Percentiles rank a stretch among this genome's conserved stretches.
Conservation (phyloP, 169 alveolate species). For the Plasmodium gaboni region DNA sequence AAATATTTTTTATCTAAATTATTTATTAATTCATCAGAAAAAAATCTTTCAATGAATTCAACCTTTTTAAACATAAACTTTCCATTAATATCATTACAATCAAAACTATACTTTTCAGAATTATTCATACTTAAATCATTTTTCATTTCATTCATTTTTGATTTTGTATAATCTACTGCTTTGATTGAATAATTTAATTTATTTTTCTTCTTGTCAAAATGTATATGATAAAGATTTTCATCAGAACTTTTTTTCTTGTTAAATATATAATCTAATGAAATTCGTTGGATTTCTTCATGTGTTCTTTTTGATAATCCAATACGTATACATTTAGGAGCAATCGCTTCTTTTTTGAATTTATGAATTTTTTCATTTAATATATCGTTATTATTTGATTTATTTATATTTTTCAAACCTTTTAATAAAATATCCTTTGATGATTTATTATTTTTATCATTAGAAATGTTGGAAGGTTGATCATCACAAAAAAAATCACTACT, state of each 20-base stretch:
- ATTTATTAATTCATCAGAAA: slow-evolving; percentile 52
- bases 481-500: too few relatives aligned
- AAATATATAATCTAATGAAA: slow-evolving; percentile 76
- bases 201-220: slow-evolving; percentile 45
- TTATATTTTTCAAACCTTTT: too few relatives aligned
- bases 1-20: slow-evolving; percentile 62
- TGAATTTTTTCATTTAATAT: neutral
- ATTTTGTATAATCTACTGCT: slow-evolving; percentile 43
- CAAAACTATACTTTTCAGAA: slow-evolving; percentile 46
- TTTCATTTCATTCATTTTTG: slow-evolving; percentile 52
- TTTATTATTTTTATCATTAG: too few relatives aligned
- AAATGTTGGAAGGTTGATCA: too few relatives aligned
- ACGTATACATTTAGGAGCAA: slow-evolving; percentile 68
- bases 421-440: too few relatives aligned
- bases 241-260: slow-evolving; percentile 45
- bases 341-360: slow-evolving; percentile 24
- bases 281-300: slow-evolving; percentile 66
- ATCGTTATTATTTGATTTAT: neutral
- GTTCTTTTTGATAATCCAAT: slow-evolving; percentile 71
- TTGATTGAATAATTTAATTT: slow-evolving; percentile 9
- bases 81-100: slow-evolving; percentile 18
- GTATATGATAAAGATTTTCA: slow-evolving; percentile 37
- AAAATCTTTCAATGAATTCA: slow-evolving; percentile 38
- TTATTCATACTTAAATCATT: slow-evolving; percentile 16
- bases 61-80: slow-evolving; percentile 23